A percentile compares a stretch with the other conserved stretches of the same genome.
Conservation (phyloP, 176 grass and related monocot genomes). For the Dendrocalamus sinicus region DNA sequence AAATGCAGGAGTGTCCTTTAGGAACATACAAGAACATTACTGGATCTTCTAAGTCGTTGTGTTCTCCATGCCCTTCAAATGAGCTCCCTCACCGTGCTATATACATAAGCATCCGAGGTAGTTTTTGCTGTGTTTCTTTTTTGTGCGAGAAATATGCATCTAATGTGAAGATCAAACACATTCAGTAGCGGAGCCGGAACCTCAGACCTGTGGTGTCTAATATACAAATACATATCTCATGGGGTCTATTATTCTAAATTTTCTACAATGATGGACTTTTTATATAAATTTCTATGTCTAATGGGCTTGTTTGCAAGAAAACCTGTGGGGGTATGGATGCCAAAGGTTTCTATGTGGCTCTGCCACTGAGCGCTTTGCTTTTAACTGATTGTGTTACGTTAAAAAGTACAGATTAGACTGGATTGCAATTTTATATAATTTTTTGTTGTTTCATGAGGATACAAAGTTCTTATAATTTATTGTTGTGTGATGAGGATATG, state of each 20-base stretch:
- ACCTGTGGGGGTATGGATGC: not conserved
- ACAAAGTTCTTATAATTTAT: conserved; percentile 19
- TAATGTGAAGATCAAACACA: conserved; percentile 4
- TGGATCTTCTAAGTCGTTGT: conserved; percentile 83
- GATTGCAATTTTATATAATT: not conserved
- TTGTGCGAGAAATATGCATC: conserved; percentile 30
- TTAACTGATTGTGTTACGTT: conserved; percentile 13
- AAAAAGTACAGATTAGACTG: conserved; percentile 20
- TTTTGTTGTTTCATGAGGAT: not conserved
- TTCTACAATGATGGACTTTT: not conserved
- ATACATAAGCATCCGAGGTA: conserved; percentile 77
- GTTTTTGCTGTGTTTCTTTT: conserved; percentile 17
- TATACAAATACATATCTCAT: conserved; percentile 8
- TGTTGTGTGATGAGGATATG: not conserved
- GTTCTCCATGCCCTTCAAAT: conserved; percentile 68
- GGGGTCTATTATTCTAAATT: conserved; percentile 8
- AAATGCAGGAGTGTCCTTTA: conserved; percentile 86
- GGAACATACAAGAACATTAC: conserved; percentile 98
- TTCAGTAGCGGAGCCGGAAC: conserved; percentile 1
- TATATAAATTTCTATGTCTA: conserved; percentile 24
- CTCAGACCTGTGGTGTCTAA: conserved; percentile 11
- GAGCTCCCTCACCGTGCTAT: conserved; percentile 82
- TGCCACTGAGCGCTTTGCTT: not conserved
- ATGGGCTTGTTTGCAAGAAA: conserved; percentile 29
- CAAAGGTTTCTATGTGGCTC: conserved; percentile 4